Conservation (phyloP, 2,329 filamentous ascomycete species). For the Xylariaceae sp. region DNA sequence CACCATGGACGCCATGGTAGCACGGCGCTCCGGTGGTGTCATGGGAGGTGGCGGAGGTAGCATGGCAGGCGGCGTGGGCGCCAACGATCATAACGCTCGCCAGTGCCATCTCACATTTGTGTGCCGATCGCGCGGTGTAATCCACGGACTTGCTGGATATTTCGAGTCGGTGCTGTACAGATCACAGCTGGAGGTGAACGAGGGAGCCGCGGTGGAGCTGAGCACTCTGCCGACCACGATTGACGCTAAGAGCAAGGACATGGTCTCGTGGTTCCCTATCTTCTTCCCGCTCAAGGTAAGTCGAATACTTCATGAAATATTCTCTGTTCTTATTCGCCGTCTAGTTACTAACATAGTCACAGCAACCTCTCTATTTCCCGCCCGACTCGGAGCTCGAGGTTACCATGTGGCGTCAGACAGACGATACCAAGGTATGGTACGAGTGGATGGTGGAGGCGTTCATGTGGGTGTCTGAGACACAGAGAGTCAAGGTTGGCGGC, state of each 20-base stretch:
- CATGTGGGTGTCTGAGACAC: constrained; percentile 54
- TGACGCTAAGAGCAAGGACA: constrained; percentile 86
- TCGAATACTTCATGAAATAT: constrained; percentile 7
- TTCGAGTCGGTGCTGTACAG: constrained; percentile 94
- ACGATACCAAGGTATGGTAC: constrained; percentile 96
- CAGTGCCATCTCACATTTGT: constrained; percentile 73
- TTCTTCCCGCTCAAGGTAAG: constrained; percentile 91
- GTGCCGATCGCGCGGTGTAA: constrained; percentile 70
- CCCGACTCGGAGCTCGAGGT: constrained; percentile 80
- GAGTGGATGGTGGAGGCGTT: constrained; percentile 94
- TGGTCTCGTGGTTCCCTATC: constrained; percentile 99
- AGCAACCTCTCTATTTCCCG: constrained; percentile 83
- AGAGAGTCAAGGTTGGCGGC: constrained; percentile 59
- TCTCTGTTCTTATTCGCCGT: neutral
- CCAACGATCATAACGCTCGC: constrained; percentile 89
- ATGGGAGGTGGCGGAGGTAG: constrained; percentile 64
- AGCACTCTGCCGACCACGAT: constrained; percentile 92
- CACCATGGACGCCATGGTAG: constrained; percentile 50
- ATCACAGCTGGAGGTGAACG: constrained; percentile 25
- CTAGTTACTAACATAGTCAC: neutral
- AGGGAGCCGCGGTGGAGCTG: constrained; percentile 64
- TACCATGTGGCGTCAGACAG: constrained; percentile 93
- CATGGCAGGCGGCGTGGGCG: constrained; percentile 69
- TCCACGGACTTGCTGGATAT: constrained; percentile 88
- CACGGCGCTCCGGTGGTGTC: constrained; percentile 58